Evolutionary conservation across 306 rosid species (phyloP), one percentile per base, ranked within the genome.

Genomic region (Quercus gilva): DNA sequence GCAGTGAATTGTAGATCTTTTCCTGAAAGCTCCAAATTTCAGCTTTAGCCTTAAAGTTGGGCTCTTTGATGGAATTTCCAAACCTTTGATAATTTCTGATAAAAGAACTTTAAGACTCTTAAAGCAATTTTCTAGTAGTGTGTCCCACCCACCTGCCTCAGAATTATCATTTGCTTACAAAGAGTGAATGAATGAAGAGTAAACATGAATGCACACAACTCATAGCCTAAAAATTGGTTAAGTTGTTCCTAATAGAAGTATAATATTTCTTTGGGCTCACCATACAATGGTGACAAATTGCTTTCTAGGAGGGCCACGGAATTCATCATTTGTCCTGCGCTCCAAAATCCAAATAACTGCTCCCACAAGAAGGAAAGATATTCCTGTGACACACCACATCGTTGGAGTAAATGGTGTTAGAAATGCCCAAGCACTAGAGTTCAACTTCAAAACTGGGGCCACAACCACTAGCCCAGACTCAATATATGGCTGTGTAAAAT

Each of bases 381-480:
- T 7, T 55, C 96, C 94, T 4, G 96, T 95, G 79, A 87, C 86
- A 37, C 79, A 41, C 99, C 99, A 95, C 99, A 95, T 90, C 67
- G 5, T 78, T 33, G 80, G 78, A 45, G 90, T 88, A 84, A 95
- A 95, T 55, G 98, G 98, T 61, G 86, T 87, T 73, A 96, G 69
- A 84, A 96, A 96, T 45, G 99, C 94, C 96, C 92, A 96, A 55
- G 93, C 92, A 73, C 33, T 86, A 5, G 99, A 86, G 58, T 85
- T 86, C 76, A 73, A 33, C 78, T 80, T 80, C 84, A 20, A 81
- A 26, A 93, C 80, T 2, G 94, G 93, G 6, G 93, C 97, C 23
- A 96, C 94, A 10, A 96, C 94, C 15, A 92, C 97, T 18, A 93
- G 86, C 75, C 98, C 99, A 33, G 99, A 90, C 86, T 93, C 98